Evolutionary conservation across 257 asterid genomes (phyloP).

Genomic region (Fraxinus excelsior): DNA sequence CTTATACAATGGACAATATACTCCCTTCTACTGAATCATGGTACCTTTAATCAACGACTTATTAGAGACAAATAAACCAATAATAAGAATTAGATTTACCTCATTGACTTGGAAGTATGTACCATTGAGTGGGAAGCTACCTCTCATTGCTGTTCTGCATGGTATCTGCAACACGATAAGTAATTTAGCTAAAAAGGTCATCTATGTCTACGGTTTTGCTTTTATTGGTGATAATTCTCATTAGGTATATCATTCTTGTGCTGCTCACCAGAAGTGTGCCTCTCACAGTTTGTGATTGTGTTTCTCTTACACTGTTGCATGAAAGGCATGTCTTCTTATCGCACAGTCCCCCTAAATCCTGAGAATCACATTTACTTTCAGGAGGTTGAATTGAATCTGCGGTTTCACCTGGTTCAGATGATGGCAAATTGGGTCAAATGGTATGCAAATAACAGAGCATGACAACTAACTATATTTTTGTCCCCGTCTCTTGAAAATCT

Average conservation of each 20-base stretch:
- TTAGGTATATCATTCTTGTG: slow-evolving; percentile 11
- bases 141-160: slow-evolving; percentile 96
- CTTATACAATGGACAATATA: slow-evolving; percentile 2
- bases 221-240: slow-evolving; percentile 6
- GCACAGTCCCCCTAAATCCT: slow-evolving; percentile 56
- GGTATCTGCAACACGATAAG: slow-evolving; percentile 62
- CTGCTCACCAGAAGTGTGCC: slow-evolving; percentile 97
- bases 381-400: slow-evolving; percentile 75
- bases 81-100: slow-evolving; percentile 43
- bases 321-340: slow-evolving; percentile 57
- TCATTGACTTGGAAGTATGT: slow-evolving; percentile 98
- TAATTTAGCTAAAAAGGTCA: slow-evolving; percentile 22
- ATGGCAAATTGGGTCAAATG: slow-evolving; percentile 3
- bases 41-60: not conserved
- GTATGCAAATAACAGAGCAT: slow-evolving; percentile 5
- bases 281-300: slow-evolving; percentile 71
- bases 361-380: slow-evolving; percentile 54
- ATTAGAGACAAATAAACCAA: slow-evolving; percentile 5
- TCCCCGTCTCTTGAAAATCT: not conserved
- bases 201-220: slow-evolving; percentile 16
- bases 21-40: not conserved
- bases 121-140: slow-evolving; percentile 95
- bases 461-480: not conserved
- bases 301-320: slow-evolving; percentile 68
- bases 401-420: slow-evolving; percentile 72